These are phyloP conservation scores for Citrus inodora DNA, from an alignment of 345 rosid genomes.

Conservation along the genomic window DNA sequence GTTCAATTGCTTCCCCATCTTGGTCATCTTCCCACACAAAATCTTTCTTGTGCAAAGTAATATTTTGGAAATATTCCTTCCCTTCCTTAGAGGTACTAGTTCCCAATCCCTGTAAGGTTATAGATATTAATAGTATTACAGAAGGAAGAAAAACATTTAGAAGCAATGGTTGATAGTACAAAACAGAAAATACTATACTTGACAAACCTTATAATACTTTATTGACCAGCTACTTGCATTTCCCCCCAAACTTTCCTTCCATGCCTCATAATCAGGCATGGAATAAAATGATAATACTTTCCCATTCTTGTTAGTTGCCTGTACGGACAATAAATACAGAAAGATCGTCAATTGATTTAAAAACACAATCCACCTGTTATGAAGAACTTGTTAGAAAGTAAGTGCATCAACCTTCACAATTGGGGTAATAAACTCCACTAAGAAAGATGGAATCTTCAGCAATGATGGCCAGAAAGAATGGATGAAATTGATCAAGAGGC, in stretches of 20 bases:
- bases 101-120: constrained; percentile 73
- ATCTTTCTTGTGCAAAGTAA: constrained; percentile 74
- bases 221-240: constrained; percentile 78
- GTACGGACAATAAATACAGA: not conserved
- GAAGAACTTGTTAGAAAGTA: not conserved
- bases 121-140: not conserved
- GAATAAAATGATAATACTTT: constrained; percentile 64
- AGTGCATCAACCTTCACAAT: constrained; percentile 72
- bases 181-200: not conserved
- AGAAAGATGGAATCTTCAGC: constrained; percentile 76
- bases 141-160: not conserved
- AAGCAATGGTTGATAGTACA: not conserved
- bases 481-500: constrained; percentile 84
- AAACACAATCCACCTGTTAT: not conserved
- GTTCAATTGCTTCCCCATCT: constrained; percentile 93
- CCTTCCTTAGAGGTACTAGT: constrained; percentile 82
- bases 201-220: constrained; percentile 92
- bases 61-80: constrained; percentile 60
- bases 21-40: constrained; percentile 74
- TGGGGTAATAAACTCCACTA: constrained; percentile 94
- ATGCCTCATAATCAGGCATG: constrained; percentile 87
- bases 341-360: not conserved
- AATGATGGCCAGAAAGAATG: constrained; percentile 97
- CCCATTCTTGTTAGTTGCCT: constrained; percentile 67
- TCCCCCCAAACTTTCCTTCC: constrained; percentile 73